Evolutionary conservation across 345 rosid genomes (phyloP).

Genomic region (Capsella bursapastoris): DNA sequence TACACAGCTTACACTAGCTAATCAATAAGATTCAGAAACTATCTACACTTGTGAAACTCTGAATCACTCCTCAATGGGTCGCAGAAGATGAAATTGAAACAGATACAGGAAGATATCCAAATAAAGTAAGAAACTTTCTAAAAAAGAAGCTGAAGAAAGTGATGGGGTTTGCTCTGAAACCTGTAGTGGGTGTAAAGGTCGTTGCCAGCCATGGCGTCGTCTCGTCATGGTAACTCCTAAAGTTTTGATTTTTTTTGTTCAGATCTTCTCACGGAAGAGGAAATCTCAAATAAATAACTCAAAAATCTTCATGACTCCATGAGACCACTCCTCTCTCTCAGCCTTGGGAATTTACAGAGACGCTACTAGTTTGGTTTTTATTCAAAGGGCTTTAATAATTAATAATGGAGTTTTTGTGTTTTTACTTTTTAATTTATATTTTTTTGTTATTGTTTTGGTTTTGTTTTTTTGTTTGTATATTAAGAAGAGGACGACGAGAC

Average conservation of each 20-base stretch:
- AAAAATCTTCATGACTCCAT: conserved; percentile 30
- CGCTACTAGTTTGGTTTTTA: neutral
- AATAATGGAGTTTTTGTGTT: conserved; percentile 2
- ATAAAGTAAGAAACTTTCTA: neutral
- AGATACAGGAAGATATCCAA: neutral
- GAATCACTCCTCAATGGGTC: neutral
- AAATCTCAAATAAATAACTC: conserved; percentile 13
- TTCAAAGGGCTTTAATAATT: neutral
- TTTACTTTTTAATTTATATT: neutral
- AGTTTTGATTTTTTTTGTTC: neutral
- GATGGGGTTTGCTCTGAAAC: conserved; percentile 37
- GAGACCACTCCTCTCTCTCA: neutral
- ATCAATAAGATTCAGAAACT: neutral
- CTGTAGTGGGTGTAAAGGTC: conserved; percentile 89
- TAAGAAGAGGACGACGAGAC: conserved; percentile 2
- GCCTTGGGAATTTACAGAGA: conserved; percentile 15
- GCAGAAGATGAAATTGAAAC: neutral
- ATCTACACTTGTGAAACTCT: neutral
- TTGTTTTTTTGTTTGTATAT: neutral
- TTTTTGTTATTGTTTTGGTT: neutral
- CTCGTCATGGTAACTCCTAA: conserved; percentile 45
- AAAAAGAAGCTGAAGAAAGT: conserved; percentile 1
- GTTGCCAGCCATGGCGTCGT: conserved; percentile 98
- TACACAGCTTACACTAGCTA: conserved; percentile 11
- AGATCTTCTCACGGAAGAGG: conserved; percentile 14